Evolutionary conservation across 2,329 filamentous ascomycete species (phyloP).

Genomic region (Penicillium sp.): DNA sequence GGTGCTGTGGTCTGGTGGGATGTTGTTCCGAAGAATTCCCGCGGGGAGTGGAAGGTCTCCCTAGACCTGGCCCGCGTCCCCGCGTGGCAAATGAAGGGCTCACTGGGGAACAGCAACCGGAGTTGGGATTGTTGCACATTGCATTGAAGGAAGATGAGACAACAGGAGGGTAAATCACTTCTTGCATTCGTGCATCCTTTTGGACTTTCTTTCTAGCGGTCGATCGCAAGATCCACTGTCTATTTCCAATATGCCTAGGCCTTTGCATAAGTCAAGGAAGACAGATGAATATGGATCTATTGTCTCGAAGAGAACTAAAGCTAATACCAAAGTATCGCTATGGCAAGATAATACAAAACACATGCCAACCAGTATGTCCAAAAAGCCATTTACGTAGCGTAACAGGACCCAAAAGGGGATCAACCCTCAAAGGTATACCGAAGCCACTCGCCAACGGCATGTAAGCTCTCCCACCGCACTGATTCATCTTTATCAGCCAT

Average conservation of each 20-base stretch:
- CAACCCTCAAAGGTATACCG: conserved; percentile 62
- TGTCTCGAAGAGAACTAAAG: conserved; percentile 12
- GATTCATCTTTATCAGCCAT: conserved; percentile 87
- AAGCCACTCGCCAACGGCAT: conserved; percentile 75
- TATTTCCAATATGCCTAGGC: neutral
- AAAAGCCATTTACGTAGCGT: conserved; percentile 13
- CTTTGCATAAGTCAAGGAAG: neutral
- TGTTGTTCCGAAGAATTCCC: conserved; percentile 18
- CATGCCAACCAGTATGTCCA: conserved; percentile 22
- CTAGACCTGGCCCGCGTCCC: conserved; percentile 3
- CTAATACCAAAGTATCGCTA: conserved; percentile 20
- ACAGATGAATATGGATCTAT: conserved; percentile 3
- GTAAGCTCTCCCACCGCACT: conserved; percentile 87
- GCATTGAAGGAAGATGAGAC: neutral
- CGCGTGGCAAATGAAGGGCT: conserved; percentile 15
- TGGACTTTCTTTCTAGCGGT: conserved; percentile 18
- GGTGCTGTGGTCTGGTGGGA: conserved; percentile 13
- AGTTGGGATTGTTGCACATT: neutral
- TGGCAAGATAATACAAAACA: conserved; percentile 24
- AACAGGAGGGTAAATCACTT: neutral
- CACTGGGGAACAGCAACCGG: conserved; percentile 6
- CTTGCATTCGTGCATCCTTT: neutral
- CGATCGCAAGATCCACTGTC: conserved; percentile 22
- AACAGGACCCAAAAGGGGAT: conserved; percentile 13
- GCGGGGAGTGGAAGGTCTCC: conserved; percentile 21